Evolutionary conservation across 192 early-diverging fungal genomes (phyloP).

Genomic region (Polychytrium aggregatum): DNA sequence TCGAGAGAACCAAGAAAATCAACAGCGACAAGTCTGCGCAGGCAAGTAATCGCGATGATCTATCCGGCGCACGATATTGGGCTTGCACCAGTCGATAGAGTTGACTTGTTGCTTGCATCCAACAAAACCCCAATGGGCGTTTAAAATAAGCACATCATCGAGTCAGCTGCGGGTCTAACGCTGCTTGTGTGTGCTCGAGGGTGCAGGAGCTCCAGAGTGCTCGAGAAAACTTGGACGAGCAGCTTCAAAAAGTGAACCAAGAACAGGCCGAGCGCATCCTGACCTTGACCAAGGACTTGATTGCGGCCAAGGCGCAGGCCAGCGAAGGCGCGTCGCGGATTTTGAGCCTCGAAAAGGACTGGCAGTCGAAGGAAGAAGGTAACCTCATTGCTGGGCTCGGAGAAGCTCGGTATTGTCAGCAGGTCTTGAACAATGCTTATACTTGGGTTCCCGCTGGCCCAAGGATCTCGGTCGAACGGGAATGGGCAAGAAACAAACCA

Average conservation of each 20-base stretch:
- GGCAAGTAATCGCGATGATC: constrained; percentile 1
- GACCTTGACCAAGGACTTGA: constrained; percentile 3
- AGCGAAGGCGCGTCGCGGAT: background rate
- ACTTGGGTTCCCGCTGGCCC: no score
- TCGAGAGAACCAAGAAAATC: constrained; percentile 33
- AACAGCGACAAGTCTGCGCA: constrained; percentile 19
- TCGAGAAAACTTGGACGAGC: constrained; percentile 4
- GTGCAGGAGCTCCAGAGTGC: constrained; percentile 9
- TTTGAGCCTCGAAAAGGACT: background rate
- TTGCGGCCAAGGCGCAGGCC: constrained; percentile 1
- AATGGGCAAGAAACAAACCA: no score
- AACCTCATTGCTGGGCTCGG: no score
- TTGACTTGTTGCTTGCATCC: background rate
- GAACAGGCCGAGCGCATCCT: constrained; percentile 10
- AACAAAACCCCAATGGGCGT: background rate
- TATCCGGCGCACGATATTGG: background rate
- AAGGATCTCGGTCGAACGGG: no score
- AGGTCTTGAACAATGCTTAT: background rate
- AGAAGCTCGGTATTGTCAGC: background rate
- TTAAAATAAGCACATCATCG: background rate
- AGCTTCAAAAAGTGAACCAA: constrained; percentile 8
- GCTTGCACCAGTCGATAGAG: constrained; percentile 1
- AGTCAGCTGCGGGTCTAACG: no score
- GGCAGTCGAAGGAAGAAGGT: background rate
- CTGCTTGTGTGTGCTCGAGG: no score